Conservation (phyloP, 1,139 yeast genomes). For the Saccharomyces hybrid region DNA sequence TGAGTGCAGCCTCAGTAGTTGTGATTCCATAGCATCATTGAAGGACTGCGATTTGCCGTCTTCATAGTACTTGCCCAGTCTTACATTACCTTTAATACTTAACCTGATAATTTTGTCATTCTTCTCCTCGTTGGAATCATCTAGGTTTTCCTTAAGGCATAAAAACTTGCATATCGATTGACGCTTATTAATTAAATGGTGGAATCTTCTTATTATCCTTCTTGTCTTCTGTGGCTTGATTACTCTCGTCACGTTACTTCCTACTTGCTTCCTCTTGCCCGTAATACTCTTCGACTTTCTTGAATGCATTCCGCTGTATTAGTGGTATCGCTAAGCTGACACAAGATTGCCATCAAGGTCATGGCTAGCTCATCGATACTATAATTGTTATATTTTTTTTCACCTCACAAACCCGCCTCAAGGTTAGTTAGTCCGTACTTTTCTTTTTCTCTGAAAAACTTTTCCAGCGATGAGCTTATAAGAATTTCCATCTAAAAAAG, state of each 20-base stretch:
- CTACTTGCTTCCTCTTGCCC: slow-evolving; percentile 24
- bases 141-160: slow-evolving; percentile 9
- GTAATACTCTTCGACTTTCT: slow-evolving; percentile 32
- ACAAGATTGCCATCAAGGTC: background rate
- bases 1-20: slow-evolving; percentile 9
- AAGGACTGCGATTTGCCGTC: background rate
- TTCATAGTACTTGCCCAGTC: background rate
- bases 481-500: background rate
- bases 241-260: slow-evolving; percentile 25
- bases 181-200: slow-evolving; percentile 49
- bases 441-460: background rate
- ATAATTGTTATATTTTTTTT: background rate
- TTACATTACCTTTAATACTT: background rate
- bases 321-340: background rate
- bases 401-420: background rate
- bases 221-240: slow-evolving; percentile 64
- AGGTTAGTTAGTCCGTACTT: background rate
- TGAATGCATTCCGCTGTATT: slow-evolving; percentile 13
- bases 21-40: slow-evolving; percentile 10
- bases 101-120: slow-evolving; percentile 25
- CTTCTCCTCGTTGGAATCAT: slow-evolving; percentile 23
- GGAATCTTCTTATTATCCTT: slow-evolving; percentile 60
- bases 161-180: slow-evolving; percentile 34
- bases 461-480: background rate
- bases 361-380: background rate